Evolutionary conservation across 148 eudicot genomes (phyloP).

Genomic region (Rhododendron simsii): DNA sequence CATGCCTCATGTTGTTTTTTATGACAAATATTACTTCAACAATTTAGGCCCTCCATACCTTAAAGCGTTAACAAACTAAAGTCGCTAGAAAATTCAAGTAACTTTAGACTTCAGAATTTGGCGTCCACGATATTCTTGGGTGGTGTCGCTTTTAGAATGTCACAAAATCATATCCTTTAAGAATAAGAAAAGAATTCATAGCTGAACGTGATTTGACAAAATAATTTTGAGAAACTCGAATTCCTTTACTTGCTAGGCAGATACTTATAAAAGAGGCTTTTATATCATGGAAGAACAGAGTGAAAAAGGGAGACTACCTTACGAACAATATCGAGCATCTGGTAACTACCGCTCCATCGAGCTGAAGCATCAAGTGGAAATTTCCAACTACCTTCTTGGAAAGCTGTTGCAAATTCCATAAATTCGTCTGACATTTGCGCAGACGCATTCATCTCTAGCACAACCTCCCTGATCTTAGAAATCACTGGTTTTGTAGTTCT

Average conservation of each 20-base stretch:
- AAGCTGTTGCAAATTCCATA: slow-evolving; percentile 45
- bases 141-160: not conserved
- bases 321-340: slow-evolving; percentile 70
- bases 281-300: not conserved
- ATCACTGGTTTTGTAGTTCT: slow-evolving; percentile 53
- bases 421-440: slow-evolving; percentile 59
- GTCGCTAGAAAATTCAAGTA: not conserved
- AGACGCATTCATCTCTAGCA: slow-evolving; percentile 67
- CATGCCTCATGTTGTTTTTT: not conserved
- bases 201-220: not conserved
- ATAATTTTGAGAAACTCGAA: not conserved
- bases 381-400: slow-evolving; percentile 74
- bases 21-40: not conserved
- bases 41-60: not conserved
- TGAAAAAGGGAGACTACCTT: slow-evolving; percentile 41
- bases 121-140: not conserved
- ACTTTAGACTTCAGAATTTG: not conserved
- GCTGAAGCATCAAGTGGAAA: slow-evolving; percentile 76
- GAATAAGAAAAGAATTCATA: not conserved
- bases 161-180: not conserved
- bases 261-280: not conserved
- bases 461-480: slow-evolving; percentile 71
- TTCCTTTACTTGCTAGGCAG: not conserved
- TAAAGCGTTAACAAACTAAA: not conserved
- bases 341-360: slow-evolving; percentile 88